These are phyloP conservation scores for Sanghuangporus sanghuang DNA, from an alignment of 1,284 basidiomycete species.

Conservation along the genomic window DNA sequence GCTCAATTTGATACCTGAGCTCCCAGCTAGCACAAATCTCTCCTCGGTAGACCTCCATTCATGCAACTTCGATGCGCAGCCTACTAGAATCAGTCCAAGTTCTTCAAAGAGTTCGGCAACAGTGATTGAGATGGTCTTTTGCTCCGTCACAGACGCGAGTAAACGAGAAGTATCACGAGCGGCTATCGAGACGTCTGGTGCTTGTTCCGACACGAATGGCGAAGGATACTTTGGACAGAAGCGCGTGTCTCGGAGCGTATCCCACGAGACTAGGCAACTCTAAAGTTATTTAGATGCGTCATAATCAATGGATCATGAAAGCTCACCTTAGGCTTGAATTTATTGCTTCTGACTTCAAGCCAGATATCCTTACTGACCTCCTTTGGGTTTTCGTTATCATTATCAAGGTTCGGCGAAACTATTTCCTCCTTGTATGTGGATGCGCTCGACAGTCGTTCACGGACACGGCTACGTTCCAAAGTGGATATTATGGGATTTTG, in stretches of 20 bases:
- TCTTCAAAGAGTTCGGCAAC: conserved; percentile 43
- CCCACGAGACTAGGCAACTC: conserved; percentile 28
- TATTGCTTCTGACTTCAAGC: background rate
- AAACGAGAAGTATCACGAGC: conserved; percentile 42
- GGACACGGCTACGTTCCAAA: background rate
- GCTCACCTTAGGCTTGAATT: background rate
- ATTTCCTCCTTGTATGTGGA: background rate
- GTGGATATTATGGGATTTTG: conserved; percentile 72
- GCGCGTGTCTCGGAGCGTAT: conserved; percentile 39
- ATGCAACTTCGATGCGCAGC: conserved; percentile 59
- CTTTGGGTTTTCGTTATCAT: background rate
- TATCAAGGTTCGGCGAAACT: background rate
- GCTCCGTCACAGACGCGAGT: conserved; percentile 32
- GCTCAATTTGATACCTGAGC: conserved; percentile 27
- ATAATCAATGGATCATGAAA: background rate
- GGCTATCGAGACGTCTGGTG: conserved; percentile 41
- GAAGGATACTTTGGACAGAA: conserved; percentile 29
- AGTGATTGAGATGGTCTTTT: conserved; percentile 37
- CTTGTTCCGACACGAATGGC: conserved; percentile 63
- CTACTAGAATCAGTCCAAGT: conserved; percentile 51
- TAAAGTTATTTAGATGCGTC: background rate
- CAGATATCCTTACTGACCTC: background rate
- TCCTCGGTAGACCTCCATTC: conserved; percentile 51
- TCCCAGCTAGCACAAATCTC: conserved; percentile 39
- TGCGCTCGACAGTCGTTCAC: background rate